Percentiles rank a stretch among this genome's conserved stretches.
phyloP scores from a whole-genome alignment of 345 rosid genomes.

The Crucihimalaya himalaica region DNA sequence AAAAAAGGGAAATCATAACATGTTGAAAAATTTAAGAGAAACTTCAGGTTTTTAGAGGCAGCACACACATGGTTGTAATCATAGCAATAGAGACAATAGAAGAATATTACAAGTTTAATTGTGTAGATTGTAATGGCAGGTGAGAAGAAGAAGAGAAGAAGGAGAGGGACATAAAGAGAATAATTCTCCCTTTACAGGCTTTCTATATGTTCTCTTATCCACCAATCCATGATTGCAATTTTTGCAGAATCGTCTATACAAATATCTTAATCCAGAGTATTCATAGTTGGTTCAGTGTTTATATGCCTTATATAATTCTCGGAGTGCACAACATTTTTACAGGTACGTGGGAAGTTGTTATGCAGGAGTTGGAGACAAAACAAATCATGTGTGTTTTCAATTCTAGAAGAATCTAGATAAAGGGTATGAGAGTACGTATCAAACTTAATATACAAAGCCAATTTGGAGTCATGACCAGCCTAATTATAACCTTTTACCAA shows the following conservation, averaged over 20 bases:
- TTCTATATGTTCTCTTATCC: slow-evolving; percentile 25
- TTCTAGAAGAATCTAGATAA: not conserved
- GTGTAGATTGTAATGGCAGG: slow-evolving; percentile 36
- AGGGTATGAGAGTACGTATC: not conserved
- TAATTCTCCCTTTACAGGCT: slow-evolving; percentile 34
- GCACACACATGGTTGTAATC: slow-evolving; percentile 41
- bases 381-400: not conserved
- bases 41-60: slow-evolving; percentile 24
- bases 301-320: not conserved
- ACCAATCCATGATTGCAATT: slow-evolving; percentile 33
- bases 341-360: not conserved
- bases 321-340: not conserved
- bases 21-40: slow-evolving; percentile 20
- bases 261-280: not conserved
- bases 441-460: not conserved
- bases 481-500: slow-evolving; percentile 30
- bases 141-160: slow-evolving; percentile 26
- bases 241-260: slow-evolving; percentile 1
- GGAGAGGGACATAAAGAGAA: slow-evolving; percentile 37
- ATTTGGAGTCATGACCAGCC: slow-evolving; percentile 5
- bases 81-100: slow-evolving; percentile 32
- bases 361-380: not conserved
- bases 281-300: not conserved
- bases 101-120: slow-evolving; percentile 27
- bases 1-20: slow-evolving; percentile 35